Base-by-base conservation (phyloP, 352 stramenopile genomes). In the Globisporangium alternatum region DNA sequence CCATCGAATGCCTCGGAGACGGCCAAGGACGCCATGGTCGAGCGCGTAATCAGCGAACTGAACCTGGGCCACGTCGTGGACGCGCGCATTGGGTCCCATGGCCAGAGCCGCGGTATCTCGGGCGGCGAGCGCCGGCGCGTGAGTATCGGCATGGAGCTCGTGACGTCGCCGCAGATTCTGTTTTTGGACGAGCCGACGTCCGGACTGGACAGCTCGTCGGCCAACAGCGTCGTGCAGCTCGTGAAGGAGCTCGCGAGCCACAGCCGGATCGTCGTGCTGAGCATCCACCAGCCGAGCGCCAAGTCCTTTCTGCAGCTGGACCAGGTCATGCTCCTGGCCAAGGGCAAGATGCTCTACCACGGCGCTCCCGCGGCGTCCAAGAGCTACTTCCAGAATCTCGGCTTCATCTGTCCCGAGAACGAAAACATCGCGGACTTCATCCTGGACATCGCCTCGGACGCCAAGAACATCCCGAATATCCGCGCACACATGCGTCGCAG, bases 141-240 rank as follows among this genome's bases (percentile, higher is more conserved):
- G 33, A 96, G 83, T 49, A 98, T 98, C 67, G 93, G 90, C 33
- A 97, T 97, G 80, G 93, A 98, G 67, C 89, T 98, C 63, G 91
- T 98, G 33, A 96, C 83, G 28, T 92, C 79, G 48, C 81, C 84
- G 25, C 86, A 93, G 74, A 91, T 95, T 47, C 55, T 95, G 60
- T 94, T 97, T 41, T 65, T 96, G 35, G 91, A 98, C 61, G 95
- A 98, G 60, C 95, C 95, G 21, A 98, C 94, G 1, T 96, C 82
- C 8, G 95, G 94, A 5, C 71, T 98, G 7, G 95, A 98, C 72
- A 96, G 84, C 22, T 97, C 88, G 2, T 91, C 78, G 28, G 92
- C 95, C 0, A 86, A 97, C 55, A 85, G 82, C 8, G 80, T 98
- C n/a, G 82, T 98, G n/a, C 74, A 91, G 60, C 76, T 97, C 8